A percentile compares a stretch with the other conserved stretches of the same genome.
Evolutionary conservation across 2,329 filamentous ascomycete genomes (phyloP).

Genomic region (Ceratocystis harringtonii): DNA sequence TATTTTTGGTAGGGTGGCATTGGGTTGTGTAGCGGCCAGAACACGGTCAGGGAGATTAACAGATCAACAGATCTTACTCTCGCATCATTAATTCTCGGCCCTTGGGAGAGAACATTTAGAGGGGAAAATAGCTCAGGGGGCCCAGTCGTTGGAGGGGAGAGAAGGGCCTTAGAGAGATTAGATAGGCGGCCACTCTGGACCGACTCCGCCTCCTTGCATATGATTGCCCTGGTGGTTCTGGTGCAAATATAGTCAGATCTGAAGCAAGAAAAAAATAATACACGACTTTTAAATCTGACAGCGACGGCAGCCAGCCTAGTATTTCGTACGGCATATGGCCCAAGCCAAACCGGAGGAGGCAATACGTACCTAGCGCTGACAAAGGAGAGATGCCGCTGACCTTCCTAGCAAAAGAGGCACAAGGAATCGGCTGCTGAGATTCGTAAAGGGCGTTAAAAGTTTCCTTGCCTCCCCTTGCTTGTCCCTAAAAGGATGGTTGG

Average conservation of each 20-base stretch:
- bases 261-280: background rate
- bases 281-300: background rate
- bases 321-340: background rate
- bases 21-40: background rate
- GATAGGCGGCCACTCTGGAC: background rate
- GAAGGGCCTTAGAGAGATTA: background rate
- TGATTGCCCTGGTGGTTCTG: too few species aligned
- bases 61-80: slow-evolving; percentile 3
- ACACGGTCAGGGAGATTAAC: background rate
- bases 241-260: background rate
- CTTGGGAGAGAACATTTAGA: background rate
- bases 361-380: background rate
- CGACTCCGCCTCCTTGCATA: background rate
- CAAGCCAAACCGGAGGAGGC: background rate
- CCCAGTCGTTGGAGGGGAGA: background rate
- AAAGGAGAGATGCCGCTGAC: background rate
- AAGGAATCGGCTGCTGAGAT: background rate
- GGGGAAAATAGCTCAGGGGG: slow-evolving; percentile 1
- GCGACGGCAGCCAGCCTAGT: background rate
- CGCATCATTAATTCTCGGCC: background rate
- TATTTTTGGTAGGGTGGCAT: background rate
- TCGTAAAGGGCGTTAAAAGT: background rate
- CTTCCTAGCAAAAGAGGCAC: background rate
- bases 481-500: background rate
- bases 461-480: background rate